These are phyloP conservation scores for Phylloporus sp. DNA, from an alignment of 768 basidiomycete species.

Conservation along the genomic window DNA sequence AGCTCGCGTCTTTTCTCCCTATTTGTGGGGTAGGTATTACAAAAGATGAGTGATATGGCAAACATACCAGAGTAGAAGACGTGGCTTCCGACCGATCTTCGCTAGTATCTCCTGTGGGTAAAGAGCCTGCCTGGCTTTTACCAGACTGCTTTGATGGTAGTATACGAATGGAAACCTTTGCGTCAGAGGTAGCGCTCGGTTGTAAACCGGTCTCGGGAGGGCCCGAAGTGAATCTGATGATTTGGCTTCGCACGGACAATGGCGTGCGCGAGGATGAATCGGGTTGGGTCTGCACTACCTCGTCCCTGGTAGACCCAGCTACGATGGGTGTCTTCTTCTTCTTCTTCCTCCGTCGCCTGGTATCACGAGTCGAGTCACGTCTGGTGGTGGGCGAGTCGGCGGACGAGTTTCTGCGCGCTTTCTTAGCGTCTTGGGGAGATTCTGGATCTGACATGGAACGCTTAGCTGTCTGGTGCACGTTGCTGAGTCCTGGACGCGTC, in stretches of 20 bases:
- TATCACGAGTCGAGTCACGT: conserved; percentile 21
- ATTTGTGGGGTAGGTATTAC: conserved; percentile 8
- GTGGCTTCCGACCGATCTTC: conserved; percentile 1
- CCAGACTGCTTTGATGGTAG: background rate
- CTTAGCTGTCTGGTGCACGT: conserved; percentile 7
- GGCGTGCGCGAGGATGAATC: conserved; percentile 16
- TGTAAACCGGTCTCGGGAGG: conserved; percentile 11
- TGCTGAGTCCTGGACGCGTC: conserved; percentile 20
- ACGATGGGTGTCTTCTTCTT: conserved; percentile 30
- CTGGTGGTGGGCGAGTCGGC: conserved; percentile 9
- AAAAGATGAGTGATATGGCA: background rate
- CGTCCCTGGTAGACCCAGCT: conserved; percentile 6
- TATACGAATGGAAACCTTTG: background rate
- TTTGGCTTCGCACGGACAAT: conserved; percentile 21
- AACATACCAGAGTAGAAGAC: conserved; percentile 16
- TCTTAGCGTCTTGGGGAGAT: conserved; percentile 21
- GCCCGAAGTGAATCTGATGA: conserved; percentile 25
- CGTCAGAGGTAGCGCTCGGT: background rate
- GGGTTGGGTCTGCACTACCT: conserved; percentile 1
- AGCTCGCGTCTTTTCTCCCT: conserved; percentile 4
- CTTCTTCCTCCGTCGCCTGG: conserved; percentile 26
- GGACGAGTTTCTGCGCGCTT: conserved; percentile 18
- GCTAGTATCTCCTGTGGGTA: background rate
- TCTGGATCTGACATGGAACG: conserved; percentile 25
- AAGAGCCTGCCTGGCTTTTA: background rate